Percentiles rank a stretch among this genome's conserved stretches.
phyloP scores from a whole-genome alignment of 495 filamentous ascomycete genomes.

The Aspergillus haitiensis region DNA sequence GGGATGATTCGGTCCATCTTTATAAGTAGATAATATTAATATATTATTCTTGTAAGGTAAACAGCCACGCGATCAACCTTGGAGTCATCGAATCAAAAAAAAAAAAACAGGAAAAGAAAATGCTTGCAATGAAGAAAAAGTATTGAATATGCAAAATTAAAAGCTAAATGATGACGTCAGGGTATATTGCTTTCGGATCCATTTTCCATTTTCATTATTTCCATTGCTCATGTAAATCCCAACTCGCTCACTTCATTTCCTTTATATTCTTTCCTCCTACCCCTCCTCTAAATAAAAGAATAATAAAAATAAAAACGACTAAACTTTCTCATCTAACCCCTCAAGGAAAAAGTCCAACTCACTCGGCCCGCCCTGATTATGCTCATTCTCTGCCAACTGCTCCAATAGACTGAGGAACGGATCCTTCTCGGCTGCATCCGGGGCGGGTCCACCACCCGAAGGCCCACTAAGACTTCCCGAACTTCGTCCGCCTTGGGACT shows the following conservation, averaged over 20 bases:
- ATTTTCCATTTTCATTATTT: not conserved
- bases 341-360: conserved; percentile 71
- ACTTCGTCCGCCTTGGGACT: not conserved
- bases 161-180: conserved; percentile 3
- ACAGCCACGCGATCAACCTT: too few relatives aligned
- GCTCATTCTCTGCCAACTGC: conserved; percentile 76
- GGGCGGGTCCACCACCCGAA: conserved; percentile 17
- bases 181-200: not conserved
- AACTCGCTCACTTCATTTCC: not conserved
- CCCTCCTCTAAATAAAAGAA: not conserved
- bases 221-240: not conserved
- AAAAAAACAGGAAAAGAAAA: not conserved
- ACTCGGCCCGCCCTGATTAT: conserved; percentile 58
- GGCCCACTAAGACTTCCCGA: not conserved
- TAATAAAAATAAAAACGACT: not conserved
- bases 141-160: not conserved
- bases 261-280: not conserved
- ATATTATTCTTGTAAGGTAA: not conserved
- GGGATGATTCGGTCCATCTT: conserved; percentile 8
- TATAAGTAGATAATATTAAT: not conserved
- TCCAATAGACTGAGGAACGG: conserved; percentile 77
- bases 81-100: too few relatives aligned
- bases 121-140: not conserved
- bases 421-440: conserved; percentile 60
- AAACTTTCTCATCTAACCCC: conserved; percentile 20